Percentiles rank a stretch among this genome's conserved stretches.
Evolutionary conservation across 129 eudicot genomes (phyloP).

Genomic region (Chrysanthemum seticuspe): DNA sequence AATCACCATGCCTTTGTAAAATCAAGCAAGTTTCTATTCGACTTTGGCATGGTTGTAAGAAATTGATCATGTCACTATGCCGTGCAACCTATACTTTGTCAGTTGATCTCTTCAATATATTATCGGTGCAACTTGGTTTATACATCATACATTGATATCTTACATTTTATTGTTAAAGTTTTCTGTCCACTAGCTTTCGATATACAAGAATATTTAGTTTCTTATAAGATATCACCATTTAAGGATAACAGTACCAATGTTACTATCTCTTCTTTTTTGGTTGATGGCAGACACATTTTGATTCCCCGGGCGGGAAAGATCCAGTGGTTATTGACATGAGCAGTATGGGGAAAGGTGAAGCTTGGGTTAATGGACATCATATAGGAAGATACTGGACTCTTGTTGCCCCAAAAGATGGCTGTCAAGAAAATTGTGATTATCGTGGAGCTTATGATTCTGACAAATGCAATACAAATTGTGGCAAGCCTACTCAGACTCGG

Average conservation of each 20-base stretch:
- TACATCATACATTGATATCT: too few relatives aligned
- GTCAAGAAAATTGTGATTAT: conserved; percentile 64
- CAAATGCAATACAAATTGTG: conserved; percentile 82
- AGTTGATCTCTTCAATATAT: not conserved
- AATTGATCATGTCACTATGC: too few relatives aligned
- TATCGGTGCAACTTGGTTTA: too few relatives aligned
- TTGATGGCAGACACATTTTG: conserved; percentile 71
- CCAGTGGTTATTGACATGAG: conserved; percentile 76
- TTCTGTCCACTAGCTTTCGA: too few relatives aligned
- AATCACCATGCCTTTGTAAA: too few relatives aligned
- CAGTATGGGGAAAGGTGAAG: conserved; percentile 94
- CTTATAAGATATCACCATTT: not conserved
- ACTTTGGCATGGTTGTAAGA: too few relatives aligned
- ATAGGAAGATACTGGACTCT: conserved; percentile 95
- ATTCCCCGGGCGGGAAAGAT: conserved; percentile 67
- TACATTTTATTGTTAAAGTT: too few relatives aligned
- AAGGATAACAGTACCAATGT: not conserved
- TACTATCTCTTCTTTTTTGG: not conserved
- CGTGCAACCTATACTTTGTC: too few relatives aligned
- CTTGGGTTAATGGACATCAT: conserved; percentile 96
- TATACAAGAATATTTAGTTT: too few relatives aligned
- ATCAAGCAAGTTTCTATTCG: too few relatives aligned
- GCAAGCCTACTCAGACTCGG: conserved; percentile 88
- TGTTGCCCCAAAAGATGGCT: conserved; percentile 78
- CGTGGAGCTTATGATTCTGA: conserved; percentile 70